Evolutionary conservation across 345 rosid genomes (phyloP).

Genomic region (Schrenkiella parvula): DNA sequence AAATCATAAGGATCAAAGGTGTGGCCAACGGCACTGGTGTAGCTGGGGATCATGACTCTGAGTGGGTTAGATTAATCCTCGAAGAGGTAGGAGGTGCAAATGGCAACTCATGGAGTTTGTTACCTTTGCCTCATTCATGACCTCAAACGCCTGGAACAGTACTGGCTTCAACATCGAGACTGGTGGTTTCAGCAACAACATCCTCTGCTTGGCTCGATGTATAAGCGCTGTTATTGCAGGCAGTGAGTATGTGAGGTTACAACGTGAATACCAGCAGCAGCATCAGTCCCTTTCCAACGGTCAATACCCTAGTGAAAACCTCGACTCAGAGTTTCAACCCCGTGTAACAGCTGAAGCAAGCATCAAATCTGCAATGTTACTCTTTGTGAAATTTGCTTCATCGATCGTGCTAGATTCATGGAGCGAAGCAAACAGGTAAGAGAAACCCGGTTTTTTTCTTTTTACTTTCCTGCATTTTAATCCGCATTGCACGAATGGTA

Average conservation of each 20-base stretch:
- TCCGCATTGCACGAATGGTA: constrained; percentile 81
- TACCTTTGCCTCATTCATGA: constrained; percentile 90
- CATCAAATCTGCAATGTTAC: constrained; percentile 89
- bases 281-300: constrained; percentile 64
- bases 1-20: constrained; percentile 72
- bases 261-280: constrained; percentile 78
- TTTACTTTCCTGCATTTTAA: not conserved
- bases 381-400: constrained; percentile 82
- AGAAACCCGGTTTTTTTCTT: not conserved
- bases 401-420: constrained; percentile 83
- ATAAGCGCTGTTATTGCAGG: constrained; percentile 90
- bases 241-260: constrained; percentile 77
- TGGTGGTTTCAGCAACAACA: constrained; percentile 94
- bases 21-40: constrained; percentile 64
- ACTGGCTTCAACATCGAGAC: constrained; percentile 91
- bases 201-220: constrained; percentile 97
- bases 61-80: constrained; percentile 83
- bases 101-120: constrained; percentile 90
- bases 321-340: constrained; percentile 63
- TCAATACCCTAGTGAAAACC: constrained; percentile 46
- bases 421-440: constrained; percentile 80
- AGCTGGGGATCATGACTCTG: constrained; percentile 84
- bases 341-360: constrained; percentile 80
- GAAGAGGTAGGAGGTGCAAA: constrained; percentile 93
- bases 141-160: constrained; percentile 80